A percentile compares a stretch with the other conserved stretches of the same genome.
Conservation (phyloP, 1,284 basidiomycete genomes). For the Inonotus hispidus region DNA sequence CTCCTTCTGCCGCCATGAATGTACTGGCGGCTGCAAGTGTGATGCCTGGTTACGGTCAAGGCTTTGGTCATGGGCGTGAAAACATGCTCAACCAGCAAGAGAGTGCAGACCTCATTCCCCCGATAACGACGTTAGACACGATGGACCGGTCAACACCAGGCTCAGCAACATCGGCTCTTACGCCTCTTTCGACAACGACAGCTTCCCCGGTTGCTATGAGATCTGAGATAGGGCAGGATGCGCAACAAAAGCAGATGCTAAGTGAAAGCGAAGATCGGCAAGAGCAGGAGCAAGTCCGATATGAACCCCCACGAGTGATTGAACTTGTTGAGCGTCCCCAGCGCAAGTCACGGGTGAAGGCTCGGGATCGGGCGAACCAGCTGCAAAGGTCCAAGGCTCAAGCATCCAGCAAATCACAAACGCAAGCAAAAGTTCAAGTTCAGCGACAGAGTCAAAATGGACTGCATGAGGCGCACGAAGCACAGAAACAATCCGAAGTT, state of each 20-base stretch:
- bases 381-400: neutral
- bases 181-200: neutral
- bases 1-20: neutral
- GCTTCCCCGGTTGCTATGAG: neutral
- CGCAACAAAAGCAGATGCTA: neutral
- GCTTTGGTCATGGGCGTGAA: neutral
- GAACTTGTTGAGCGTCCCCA: conserved; percentile 16
- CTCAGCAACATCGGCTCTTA: neutral
- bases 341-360: neutral
- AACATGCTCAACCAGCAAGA: neutral
- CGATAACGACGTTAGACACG: neutral
- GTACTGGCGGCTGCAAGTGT: neutral
- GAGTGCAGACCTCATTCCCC: neutral
- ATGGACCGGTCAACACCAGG: neutral
- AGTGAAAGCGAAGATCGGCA: neutral
- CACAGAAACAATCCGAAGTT: neutral
- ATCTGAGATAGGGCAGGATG: neutral
- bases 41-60: neutral
- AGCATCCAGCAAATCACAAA: neutral
- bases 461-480: neutral
- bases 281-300: neutral
- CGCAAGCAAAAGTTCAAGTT: neutral
- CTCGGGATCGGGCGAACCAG: neutral
- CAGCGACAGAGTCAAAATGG: neutral
- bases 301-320: conserved; percentile 17